phyloP scores from a whole-genome alignment of 2,329 filamentous ascomycete species.

The Phyllosticta citrichinensis region DNA sequence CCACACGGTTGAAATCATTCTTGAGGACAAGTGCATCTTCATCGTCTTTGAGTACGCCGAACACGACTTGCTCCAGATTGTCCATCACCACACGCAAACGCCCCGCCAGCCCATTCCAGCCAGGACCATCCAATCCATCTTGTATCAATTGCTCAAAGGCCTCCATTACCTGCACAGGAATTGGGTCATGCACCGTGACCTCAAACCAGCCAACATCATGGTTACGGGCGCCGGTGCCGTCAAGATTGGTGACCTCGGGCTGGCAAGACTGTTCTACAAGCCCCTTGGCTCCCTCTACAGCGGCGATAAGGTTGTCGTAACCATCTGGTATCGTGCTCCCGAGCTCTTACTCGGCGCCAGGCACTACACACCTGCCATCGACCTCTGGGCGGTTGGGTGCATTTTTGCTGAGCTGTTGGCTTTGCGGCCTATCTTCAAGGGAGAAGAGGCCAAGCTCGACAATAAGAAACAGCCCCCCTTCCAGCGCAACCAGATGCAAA shows the following conservation, averaged over 20 bases:
- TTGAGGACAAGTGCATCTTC: slow-evolving; percentile 98
- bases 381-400: slow-evolving; percentile 95
- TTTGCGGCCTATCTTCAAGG: slow-evolving; percentile 91
- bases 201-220: slow-evolving; percentile 99
- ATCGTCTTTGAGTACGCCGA: slow-evolving; percentile 99
- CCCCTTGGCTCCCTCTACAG: slow-evolving; percentile 83
- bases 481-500: slow-evolving; percentile 97
- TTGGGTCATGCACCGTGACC: slow-evolving; percentile 93
- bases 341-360: slow-evolving; percentile 83
- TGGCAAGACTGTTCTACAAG: slow-evolving; percentile 89
- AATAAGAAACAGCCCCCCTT: slow-evolving; percentile 96
- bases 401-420: slow-evolving; percentile 94
- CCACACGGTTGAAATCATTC: slow-evolving; percentile 83
- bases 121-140: slow-evolving; percentile 79
- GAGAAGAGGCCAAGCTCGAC: slow-evolving; percentile 98
- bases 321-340: slow-evolving; percentile 96
- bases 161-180: slow-evolving; percentile 91
- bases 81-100: slow-evolving; percentile 91
- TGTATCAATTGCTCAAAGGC: slow-evolving; percentile 92
- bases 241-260: slow-evolving; percentile 87
- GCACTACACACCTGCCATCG: slow-evolving; percentile 96
- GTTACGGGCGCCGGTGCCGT: slow-evolving; percentile 84
- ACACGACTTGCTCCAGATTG: slow-evolving; percentile 93
- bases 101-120: slow-evolving; percentile 82
- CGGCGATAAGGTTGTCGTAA: slow-evolving; percentile 96